Percentiles rank a stretch among this genome's conserved stretches.
These are phyloP conservation scores for Gentiana dahurica DNA, from an alignment of 257 asterid genomes.

Conservation along the genomic window DNA sequence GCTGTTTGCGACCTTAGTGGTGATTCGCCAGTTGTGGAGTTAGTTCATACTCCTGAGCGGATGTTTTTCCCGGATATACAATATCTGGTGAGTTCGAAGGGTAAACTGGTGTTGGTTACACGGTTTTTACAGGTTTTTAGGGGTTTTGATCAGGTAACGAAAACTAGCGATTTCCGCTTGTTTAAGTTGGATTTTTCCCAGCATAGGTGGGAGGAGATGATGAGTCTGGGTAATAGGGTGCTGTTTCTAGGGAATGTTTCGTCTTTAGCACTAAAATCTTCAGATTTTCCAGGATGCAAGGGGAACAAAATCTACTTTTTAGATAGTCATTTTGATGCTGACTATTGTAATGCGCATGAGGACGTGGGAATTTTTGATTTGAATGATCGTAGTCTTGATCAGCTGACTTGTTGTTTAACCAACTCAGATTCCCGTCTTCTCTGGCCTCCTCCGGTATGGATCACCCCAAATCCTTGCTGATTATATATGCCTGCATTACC, in stretches of 20 bases:
- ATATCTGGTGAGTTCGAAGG: constrained; percentile 63
- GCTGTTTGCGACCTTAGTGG: constrained; percentile 41
- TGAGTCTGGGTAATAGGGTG: constrained; percentile 39
- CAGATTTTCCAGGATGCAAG: constrained; percentile 47
- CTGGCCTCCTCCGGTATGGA: constrained; percentile 62
- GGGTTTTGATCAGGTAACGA: constrained; percentile 21
- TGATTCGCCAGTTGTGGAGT: constrained; percentile 24
- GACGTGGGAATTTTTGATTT: constrained; percentile 60
- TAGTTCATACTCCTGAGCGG: constrained; percentile 20
- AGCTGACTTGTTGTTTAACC: constrained; percentile 41
- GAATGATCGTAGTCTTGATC: constrained; percentile 40
- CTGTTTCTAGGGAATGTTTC: constrained; percentile 68
- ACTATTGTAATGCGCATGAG: constrained; percentile 17
- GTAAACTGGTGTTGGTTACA: constrained; percentile 48
- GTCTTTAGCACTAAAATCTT: constrained; percentile 45
- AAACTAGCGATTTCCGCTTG: constrained; percentile 46
- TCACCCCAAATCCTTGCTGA: constrained; percentile 44
- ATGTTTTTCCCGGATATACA: constrained; percentile 44
- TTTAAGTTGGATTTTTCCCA: constrained; percentile 33
- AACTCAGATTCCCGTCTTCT: constrained; percentile 26
- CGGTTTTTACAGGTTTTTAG: constrained; percentile 44
- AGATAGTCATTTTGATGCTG: constrained; percentile 53
- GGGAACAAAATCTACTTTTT: constrained; percentile 64
- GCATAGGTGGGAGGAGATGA: constrained; percentile 39
- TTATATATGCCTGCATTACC: constrained; percentile 27